Conservation (phyloP, 2,329 filamentous ascomycete genomes). For the Intubia oerlemansii region DNA sequence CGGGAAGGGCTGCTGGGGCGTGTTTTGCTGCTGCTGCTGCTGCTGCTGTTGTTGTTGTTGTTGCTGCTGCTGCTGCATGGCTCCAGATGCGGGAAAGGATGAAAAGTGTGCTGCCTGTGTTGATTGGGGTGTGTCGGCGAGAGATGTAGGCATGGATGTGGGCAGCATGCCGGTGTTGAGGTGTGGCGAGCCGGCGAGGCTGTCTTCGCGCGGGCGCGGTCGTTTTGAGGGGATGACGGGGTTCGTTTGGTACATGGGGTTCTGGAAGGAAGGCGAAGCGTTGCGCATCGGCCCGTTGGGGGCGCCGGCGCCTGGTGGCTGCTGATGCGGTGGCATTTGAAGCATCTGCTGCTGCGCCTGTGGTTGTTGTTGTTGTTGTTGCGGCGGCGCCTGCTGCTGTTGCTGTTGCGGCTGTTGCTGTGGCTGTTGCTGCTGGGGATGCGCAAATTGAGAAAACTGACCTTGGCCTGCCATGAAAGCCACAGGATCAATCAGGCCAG, state of each 20-base stretch:
- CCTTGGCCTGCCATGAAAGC: conserved; percentile 44
- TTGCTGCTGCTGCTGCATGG: conserved; percentile 1
- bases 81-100: too few species aligned
- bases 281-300: too few species aligned
- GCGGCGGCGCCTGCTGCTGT: conserved; percentile 4
- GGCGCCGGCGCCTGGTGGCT: too few species aligned
- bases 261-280: conserved; percentile 48
- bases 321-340: too few species aligned
- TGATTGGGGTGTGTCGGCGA: conserved; percentile 85
- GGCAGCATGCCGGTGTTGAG: conserved; percentile 54
- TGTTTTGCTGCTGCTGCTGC: too few species aligned
- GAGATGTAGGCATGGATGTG: conserved; percentile 39
- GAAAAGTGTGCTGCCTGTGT: conserved; percentile 32
- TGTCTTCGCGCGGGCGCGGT: conserved; percentile 62
- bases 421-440: too few species aligned
- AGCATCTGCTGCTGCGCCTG: too few species aligned
- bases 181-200: conserved; percentile 60
- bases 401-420: conserved; percentile 28
- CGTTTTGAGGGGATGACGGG: conserved; percentile 80
- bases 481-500: conserved; percentile 43
- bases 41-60: too few species aligned
- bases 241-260: conserved; percentile 64
- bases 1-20: conserved; percentile 44
- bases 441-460: too few species aligned
- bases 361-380: too few species aligned